Percentiles rank a stretch among this genome's conserved stretches.
These are phyloP conservation scores for Chrysanthemum seticuspe DNA, from an alignment of 129 eudicot genomes.

Conservation along the genomic window DNA sequence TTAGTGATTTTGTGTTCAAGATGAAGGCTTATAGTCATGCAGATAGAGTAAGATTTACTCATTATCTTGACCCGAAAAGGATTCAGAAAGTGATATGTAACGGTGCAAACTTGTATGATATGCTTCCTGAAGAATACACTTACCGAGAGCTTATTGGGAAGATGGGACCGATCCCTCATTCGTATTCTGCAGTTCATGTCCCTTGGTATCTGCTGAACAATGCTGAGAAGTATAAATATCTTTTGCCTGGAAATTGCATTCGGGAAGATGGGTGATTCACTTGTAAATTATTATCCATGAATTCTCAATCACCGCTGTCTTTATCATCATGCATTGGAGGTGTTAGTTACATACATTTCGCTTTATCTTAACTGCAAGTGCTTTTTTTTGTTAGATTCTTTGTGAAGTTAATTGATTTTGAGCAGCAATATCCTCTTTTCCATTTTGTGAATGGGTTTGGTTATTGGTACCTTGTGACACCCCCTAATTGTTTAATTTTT, in stretches of 20 bases:
- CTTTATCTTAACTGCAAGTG: conserved; percentile 10
- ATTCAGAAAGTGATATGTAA: conserved; percentile 61
- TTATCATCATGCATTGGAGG: neutral
- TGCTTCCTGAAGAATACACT: conserved; percentile 83
- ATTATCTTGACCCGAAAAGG: conserved; percentile 56
- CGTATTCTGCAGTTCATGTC: conserved; percentile 63
- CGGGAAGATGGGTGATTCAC: conserved; percentile 45
- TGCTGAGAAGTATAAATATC: conserved; percentile 57
- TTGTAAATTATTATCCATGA: conserved; percentile 10
- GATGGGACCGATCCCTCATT: conserved; percentile 74
- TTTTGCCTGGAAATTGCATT: conserved; percentile 71
- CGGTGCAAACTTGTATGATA: conserved; percentile 63
- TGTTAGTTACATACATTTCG: conserved; percentile 6
- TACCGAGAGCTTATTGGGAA: conserved; percentile 70
- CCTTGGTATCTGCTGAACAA: conserved; percentile 54
- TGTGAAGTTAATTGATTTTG: conserved; percentile 17
- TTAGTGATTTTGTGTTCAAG: conserved; percentile 71
- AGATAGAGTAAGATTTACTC: conserved; percentile 67
- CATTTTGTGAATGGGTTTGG: neutral
- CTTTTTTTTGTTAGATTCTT: conserved; percentile 19
- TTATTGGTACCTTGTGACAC: too few species aligned
- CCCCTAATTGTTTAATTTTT: too few species aligned
- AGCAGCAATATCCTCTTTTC: conserved; percentile 6
- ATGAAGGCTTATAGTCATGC: conserved; percentile 82
- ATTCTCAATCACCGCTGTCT: neutral